Percentiles rank a stretch among this genome's conserved stretches.
Evolutionary conservation across 106 monocot species (phyloP).

Genomic region (Alisma plantagoaquatica): DNA sequence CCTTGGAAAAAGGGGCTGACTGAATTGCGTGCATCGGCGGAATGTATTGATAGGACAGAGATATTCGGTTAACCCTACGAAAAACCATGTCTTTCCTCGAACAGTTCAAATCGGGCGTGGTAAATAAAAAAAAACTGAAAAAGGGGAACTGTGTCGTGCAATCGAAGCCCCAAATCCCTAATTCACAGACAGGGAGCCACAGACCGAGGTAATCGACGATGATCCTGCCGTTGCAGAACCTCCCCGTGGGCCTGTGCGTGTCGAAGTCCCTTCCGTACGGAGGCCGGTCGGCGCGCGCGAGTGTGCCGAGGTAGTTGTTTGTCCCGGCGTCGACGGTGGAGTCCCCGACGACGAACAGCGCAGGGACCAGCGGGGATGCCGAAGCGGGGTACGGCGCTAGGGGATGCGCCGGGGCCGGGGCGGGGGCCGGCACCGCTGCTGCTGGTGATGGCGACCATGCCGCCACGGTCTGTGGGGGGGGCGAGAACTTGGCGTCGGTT

Average conservation of each 20-base stretch:
- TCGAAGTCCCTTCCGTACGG: conserved; percentile 87
- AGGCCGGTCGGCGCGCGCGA: conserved; percentile 64
- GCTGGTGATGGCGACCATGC: too few relatives aligned
- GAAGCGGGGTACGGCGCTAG: conserved; percentile 5
- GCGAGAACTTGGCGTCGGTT: neutral
- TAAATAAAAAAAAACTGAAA: too few relatives aligned
- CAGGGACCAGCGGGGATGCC: conserved; percentile 35
- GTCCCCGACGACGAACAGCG: conserved; percentile 74
- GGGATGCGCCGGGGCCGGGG: neutral
- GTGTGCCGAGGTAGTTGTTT: conserved; percentile 75
- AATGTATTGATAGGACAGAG: too few relatives aligned
- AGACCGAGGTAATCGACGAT: conserved; percentile 67
- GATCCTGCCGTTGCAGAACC: conserved; percentile 86
- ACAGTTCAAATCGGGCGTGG: too few relatives aligned
- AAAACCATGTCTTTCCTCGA: too few relatives aligned
- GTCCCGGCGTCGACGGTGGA: conserved; percentile 82
- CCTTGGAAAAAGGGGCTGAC: too few relatives aligned
- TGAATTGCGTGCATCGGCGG: too few relatives aligned
- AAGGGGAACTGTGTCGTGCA: too few relatives aligned
- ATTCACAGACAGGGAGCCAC: too few relatives aligned
- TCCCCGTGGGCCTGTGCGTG: conserved; percentile 54
- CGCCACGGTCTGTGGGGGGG: too few relatives aligned
- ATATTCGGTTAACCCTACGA: too few relatives aligned
- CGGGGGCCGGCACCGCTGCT: neutral
- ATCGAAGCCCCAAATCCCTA: too few relatives aligned